Evolutionary conservation across 805 yeast genomes (phyloP), one percentile per base, ranked within the genome.

Genomic region (Yarrowia sp.): DNA sequence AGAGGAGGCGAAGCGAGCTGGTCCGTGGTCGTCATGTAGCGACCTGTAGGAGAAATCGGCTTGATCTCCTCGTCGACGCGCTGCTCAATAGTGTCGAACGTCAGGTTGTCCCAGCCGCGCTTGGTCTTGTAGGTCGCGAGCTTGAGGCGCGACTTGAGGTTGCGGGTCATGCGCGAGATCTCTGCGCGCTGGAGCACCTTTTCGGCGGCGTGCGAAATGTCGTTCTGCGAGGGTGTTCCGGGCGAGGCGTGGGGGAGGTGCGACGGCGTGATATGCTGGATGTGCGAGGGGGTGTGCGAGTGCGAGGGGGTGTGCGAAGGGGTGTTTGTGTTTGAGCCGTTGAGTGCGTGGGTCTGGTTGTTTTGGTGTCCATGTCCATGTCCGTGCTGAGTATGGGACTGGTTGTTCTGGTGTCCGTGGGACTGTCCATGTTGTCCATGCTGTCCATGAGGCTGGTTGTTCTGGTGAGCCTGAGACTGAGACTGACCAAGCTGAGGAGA

Each of bases 151-250:
- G 74, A 72, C 63, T 78, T 77, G 61, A 77, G 71, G 63, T 73
- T 74, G 33, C 77, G 69, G 13, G 80, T 73, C 47, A 77, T 68
- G 27, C 78, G 66, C 24, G 78, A 72, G 56, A 77, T 74, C 63
- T 76, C 77, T 0, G 80, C 80, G 35, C 80, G 71, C 25, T 74
- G 70, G 38, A 77, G 71, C 19, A 77, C 76, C 42, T 75, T 74
- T 61, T 74, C 73, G 9, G 68, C 74, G 1, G 74, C 70, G 36
- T 55, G 38, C 29, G 61, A 55, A 55, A 55, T 31, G 47, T 55
- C 61, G 35, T 38, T 38, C 14, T 63, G 36, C 16, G 27, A 25
- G 27, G 27, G 27, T 25, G 27, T 25, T 1, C 27, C 27, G 27
- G 6, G 6, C 27, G 9, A 7, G 27, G 27, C n/a, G n/a, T n/a